These are phyloP conservation scores for Mimosa bimucronata DNA, from an alignment of 306 rosid species.

Conservation along the genomic window DNA sequence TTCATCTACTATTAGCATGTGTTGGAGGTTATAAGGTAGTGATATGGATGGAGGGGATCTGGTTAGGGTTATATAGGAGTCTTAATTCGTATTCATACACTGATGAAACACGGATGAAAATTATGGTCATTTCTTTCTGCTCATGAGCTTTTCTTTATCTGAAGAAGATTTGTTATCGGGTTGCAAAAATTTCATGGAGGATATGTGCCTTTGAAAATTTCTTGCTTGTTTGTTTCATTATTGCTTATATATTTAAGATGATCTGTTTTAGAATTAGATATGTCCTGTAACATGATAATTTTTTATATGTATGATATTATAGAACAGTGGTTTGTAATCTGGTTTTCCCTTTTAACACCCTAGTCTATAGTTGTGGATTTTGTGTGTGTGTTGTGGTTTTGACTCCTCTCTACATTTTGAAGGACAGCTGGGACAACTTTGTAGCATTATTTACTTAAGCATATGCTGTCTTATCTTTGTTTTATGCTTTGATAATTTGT, in stretches of 20 bases:
- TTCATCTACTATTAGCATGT: neutral
- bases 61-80: neutral
- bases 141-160: neutral
- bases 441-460: neutral
- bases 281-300: neutral
- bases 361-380: neutral
- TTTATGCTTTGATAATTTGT: neutral
- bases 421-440: neutral
- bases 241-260: neutral
- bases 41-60: neutral
- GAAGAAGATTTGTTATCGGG: neutral
- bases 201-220: neutral
- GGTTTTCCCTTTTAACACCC: neutral
- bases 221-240: neutral
- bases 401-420: too few species aligned
- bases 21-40: neutral
- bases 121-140: neutral
- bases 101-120: neutral
- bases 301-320: neutral
- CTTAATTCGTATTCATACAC: neutral
- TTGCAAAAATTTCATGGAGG: neutral
- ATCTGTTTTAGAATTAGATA: neutral
- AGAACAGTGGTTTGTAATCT: neutral
- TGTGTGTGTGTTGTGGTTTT: neutral
- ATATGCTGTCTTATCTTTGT: neutral